Evolutionary conservation across 192 early-diverging fungal species (phyloP).

Genomic region (Linnemannia schmuckeri): DNA sequence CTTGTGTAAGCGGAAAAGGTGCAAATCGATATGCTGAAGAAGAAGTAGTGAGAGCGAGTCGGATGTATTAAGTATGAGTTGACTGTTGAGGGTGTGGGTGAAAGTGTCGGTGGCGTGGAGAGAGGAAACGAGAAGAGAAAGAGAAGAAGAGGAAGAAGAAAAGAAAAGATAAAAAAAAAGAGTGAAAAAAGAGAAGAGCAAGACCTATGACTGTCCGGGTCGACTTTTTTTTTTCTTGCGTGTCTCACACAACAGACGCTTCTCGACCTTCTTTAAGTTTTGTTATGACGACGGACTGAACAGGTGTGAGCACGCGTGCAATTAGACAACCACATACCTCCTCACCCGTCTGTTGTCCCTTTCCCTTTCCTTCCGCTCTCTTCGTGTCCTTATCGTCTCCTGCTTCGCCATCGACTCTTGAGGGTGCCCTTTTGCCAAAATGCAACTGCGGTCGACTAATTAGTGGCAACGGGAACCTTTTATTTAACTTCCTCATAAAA

Average conservation of each 20-base stretch:
- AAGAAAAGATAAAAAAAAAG: not conserved
- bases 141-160: not conserved
- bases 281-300: not conserved
- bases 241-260: not conserved
- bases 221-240: not conserved
- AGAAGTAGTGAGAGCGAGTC: not conserved
- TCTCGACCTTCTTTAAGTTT: not conserved
- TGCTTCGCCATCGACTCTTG: constrained; percentile 8
- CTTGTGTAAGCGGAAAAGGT: too few relatives aligned
- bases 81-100: not conserved
- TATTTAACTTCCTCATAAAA: not conserved
- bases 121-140: not conserved
- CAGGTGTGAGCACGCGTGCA: not conserved
- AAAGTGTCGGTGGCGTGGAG: not conserved
- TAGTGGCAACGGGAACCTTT: not conserved
- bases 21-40: not conserved
- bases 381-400: not conserved
- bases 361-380: not conserved
- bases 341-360: not conserved
- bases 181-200: not conserved
- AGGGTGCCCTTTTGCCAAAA: not conserved
- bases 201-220: not conserved
- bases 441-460: not conserved
- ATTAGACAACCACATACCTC: too few relatives aligned
- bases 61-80: not conserved